phyloP scores from a whole-genome alignment of 345 rosid genomes.

The Salix udensis region DNA sequence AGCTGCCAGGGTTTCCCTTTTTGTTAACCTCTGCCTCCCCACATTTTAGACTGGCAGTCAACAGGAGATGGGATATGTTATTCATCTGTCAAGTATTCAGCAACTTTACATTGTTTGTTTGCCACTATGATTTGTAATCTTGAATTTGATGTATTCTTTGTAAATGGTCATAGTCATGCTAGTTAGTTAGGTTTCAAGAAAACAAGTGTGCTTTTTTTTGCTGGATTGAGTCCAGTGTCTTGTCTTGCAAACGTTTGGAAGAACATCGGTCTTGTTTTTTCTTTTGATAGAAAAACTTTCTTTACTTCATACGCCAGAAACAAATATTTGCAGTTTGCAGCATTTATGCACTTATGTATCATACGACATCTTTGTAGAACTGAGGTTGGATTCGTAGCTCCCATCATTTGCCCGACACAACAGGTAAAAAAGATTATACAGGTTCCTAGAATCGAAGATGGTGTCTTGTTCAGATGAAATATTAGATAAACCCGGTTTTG shows the following conservation, averaged over 20 bases:
- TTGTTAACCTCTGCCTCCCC: constrained; percentile 13
- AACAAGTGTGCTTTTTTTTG: background rate
- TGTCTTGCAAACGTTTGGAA: background rate
- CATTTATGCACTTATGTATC: background rate
- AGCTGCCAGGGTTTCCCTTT: constrained; percentile 9
- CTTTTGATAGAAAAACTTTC: background rate
- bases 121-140: background rate
- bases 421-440: no score
- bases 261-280: background rate
- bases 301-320: background rate
- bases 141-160: background rate
- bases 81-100: constrained; percentile 9
- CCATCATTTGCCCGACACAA: no score
- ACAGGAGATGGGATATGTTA: background rate
- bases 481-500: no score
- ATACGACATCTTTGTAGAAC: no score
- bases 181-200: background rate
- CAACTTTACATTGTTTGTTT: constrained; percentile 10
- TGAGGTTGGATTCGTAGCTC: no score
- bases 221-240: background rate
- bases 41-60: constrained; percentile 3
- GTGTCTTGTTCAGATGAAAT: no score
- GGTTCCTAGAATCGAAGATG: no score
- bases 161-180: background rate
- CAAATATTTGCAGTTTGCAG: background rate